Evolutionary conservation across 2,329 filamentous ascomycete genomes (phyloP), one percentile per base, ranked within the genome.

Genomic region (Simplicillium aogashimaense): DNA sequence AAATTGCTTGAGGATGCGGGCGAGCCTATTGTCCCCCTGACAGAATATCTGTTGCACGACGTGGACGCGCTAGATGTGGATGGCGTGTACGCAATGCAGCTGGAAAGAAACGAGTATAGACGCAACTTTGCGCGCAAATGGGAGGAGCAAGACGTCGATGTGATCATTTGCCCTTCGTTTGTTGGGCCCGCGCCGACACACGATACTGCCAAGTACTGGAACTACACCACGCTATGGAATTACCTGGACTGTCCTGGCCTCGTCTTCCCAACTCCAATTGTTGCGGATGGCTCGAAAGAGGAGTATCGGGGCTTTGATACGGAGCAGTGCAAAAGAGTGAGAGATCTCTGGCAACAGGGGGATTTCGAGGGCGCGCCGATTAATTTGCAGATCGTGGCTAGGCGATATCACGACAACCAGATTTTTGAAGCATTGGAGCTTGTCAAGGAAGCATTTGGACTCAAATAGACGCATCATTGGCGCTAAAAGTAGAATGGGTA

Each of bases 1-100:
- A 51, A 50, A 2, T 48, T 55, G 14, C 53, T 72, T 25, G 45
- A 46, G 1, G 46, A 53, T 9, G 54, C 61, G 0, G 63, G 62
- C 8, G 70, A 74, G 45, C 69, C 70, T 0, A 46, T 62, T n/a
- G 60, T 63, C 10, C 53, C 62, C 0, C 53, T 73, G 2, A 71
- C 61, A 7, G 49, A 67, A 41, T 67, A 62, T 61, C 55, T 56
- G 32, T 48, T 55, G 40, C 47, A 49, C 20, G 54, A 59, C n/a
- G 56, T 52, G 10, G 52, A 56, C 14, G 40, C 47, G 1, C 44
- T 50, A 0, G 53, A 51, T 2, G 31, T 47, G 20, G 29, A 2
- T 41, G 52, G 49, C 3, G 38, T 62, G 17, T 48, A 55, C 16
- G 34, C 47, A 11, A 47, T 53, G 35, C 55, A 57, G 0, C 18